Evolutionary conservation across 495 filamentous ascomycete genomes (phyloP).

Genomic region (Neurospora cerealis): DNA sequence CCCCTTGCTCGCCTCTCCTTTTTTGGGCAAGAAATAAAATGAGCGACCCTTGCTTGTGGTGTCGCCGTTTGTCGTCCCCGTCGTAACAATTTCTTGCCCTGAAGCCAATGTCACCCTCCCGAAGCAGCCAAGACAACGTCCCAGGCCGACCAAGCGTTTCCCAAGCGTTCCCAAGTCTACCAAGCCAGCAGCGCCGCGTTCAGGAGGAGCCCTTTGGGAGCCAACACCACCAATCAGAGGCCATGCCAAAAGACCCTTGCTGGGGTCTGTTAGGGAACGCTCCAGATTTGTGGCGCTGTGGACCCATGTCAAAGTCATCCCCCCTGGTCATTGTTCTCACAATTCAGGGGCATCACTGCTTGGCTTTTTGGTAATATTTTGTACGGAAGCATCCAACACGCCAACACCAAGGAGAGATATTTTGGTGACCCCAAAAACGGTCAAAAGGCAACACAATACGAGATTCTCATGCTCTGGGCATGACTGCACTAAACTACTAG

Average conservation of each 20-base stretch:
- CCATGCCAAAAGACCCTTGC: neutral
- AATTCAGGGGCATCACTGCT: neutral
- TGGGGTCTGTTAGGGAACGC: neutral
- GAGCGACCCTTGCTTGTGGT: neutral
- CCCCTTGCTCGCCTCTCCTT: neutral
- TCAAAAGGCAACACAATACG: neutral
- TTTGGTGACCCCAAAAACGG: neutral
- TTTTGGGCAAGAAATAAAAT: neutral
- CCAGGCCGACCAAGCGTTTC: neutral
- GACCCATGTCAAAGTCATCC: neutral
- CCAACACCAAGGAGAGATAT: neutral
- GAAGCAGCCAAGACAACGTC: neutral
- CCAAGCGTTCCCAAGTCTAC: neutral
- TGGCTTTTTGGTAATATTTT: neutral
- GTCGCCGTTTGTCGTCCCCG: neutral
- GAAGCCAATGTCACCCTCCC: neutral
- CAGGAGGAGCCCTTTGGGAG: neutral
- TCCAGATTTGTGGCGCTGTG: conserved; percentile 8
- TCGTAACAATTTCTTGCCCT: neutral
- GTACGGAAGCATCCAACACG: neutral
- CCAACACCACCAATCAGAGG: neutral
- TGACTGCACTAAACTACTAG: neutral
- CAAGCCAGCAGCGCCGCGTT: neutral
- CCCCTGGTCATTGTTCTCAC: neutral
- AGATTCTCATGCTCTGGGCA: neutral